A percentile compares a stretch with the other conserved stretches of the same genome.
Conservation (phyloP, 1,284 basidiomycete genomes). For the Sanghuangporus baumii region DNA sequence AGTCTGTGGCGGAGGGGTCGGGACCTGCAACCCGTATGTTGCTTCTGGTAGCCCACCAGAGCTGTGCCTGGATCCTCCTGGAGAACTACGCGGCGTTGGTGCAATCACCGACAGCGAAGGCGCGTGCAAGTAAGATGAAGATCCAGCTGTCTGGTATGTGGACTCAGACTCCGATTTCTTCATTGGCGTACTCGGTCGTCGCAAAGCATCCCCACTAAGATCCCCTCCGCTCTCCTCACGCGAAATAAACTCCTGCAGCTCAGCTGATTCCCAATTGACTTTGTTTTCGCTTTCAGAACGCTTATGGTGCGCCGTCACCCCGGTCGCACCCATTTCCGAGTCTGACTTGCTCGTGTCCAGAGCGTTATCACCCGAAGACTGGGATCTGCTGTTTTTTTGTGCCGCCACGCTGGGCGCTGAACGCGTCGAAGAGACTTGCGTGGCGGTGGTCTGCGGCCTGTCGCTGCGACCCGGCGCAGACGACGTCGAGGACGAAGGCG, state of each 20-base stretch:
- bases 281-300: constrained; percentile 11
- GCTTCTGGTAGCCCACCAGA: neutral
- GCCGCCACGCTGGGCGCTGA: neutral
- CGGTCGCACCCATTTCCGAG: neutral
- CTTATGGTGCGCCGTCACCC: constrained; percentile 1
- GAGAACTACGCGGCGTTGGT: constrained; percentile 19
- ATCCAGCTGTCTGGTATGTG: constrained; percentile 14
- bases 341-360: neutral
- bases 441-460: neutral
- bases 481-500: constrained; percentile 4
- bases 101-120: constrained; percentile 21
- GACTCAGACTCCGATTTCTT: constrained; percentile 13
- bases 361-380: neutral
- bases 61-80: constrained; percentile 17
- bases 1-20: constrained; percentile 23
- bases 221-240: neutral
- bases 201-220: neutral
- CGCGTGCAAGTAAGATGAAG: constrained; percentile 15
- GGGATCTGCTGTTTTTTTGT: neutral
- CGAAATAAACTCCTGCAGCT: constrained; percentile 6
- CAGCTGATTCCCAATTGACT: constrained; percentile 8
- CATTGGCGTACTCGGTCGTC: constrained; percentile 7
- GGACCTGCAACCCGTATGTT: constrained; percentile 19
- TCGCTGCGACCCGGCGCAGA: constrained; percentile 7
- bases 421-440: neutral